These are phyloP conservation scores for Claviceps monticola DNA, from an alignment of 2,329 filamentous ascomycete species.

Conservation along the genomic window DNA sequence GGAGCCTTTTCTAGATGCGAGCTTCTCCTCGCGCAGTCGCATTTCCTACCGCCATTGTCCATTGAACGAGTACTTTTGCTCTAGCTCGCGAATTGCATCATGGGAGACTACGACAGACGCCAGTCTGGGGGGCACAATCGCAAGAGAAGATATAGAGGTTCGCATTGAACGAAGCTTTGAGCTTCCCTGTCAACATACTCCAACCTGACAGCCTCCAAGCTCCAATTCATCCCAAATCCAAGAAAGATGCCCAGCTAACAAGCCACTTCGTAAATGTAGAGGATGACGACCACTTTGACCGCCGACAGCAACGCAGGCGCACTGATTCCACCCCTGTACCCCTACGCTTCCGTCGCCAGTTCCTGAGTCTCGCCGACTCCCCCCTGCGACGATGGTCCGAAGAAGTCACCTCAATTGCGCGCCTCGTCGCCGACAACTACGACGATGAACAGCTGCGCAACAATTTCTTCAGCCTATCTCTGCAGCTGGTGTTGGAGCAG, in stretches of 20 bases:
- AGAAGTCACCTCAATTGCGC: slow-evolving; percentile 61
- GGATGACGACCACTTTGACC: slow-evolving; percentile 68
- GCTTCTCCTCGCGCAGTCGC: not conserved
- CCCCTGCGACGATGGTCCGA: slow-evolving; percentile 66
- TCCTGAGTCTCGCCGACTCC: slow-evolving; percentile 70
- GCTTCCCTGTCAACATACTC: no score
- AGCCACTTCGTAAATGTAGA: slow-evolving; percentile 13
- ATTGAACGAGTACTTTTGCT: not conserved
- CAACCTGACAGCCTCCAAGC: no score
- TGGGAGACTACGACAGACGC: slow-evolving; percentile 47
- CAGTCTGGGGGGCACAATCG: slow-evolving; percentile 42
- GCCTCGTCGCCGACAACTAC: slow-evolving; percentile 65
- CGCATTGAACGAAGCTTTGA: slow-evolving; percentile 9
- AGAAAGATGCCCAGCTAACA: slow-evolving; percentile 1
- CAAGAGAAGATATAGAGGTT: slow-evolving; percentile 73
- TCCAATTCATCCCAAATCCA: no score
- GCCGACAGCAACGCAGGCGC: slow-evolving; percentile 58
- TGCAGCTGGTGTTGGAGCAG: slow-evolving; percentile 76
- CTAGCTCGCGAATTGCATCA: slow-evolving; percentile 7
- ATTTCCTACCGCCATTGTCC: not conserved
- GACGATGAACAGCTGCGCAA: slow-evolving; percentile 69
- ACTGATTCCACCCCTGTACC: slow-evolving; percentile 56
- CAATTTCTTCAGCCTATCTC: slow-evolving; percentile 57
- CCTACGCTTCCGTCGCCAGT: slow-evolving; percentile 61
- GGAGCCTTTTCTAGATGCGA: not conserved